These are phyloP conservation scores for Crithidia bombi DNA, from an alignment of 208 protist species.

Conservation along the genomic window DNA sequence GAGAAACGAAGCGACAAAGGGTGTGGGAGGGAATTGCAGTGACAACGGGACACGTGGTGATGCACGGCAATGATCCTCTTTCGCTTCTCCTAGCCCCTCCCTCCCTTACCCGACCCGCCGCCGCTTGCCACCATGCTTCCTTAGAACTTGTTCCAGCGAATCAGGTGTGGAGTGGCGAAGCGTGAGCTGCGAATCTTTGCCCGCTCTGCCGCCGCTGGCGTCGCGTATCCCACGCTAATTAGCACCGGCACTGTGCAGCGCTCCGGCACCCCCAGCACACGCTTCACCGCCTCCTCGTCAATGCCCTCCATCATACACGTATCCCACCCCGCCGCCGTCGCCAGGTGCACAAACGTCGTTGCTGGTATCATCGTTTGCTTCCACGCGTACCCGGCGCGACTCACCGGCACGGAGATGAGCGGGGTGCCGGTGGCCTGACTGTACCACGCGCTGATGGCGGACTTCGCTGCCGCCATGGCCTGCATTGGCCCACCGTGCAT, in stretches of 20 bases:
- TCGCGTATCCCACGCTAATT: constrained; percentile 75
- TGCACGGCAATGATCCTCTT: no score
- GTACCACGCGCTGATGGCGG: constrained; percentile 56
- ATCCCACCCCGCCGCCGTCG: constrained; percentile 61
- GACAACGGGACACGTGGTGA: no score
- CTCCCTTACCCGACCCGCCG: neutral
- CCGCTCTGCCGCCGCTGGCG: constrained; percentile 21
- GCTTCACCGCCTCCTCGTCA: constrained; percentile 76
- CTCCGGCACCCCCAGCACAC: constrained; percentile 66
- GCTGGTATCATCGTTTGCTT: constrained; percentile 90
- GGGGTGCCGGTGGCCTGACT: constrained; percentile 53
- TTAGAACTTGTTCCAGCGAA: constrained; percentile 72
- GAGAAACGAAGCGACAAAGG: no score
- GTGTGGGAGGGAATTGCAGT: no score
- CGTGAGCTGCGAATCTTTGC: constrained; percentile 42
- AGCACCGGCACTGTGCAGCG: constrained; percentile 82
- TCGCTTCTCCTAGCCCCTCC: no score
- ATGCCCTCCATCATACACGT: constrained; percentile 88
- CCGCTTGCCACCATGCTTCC: neutral
- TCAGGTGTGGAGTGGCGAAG: constrained; percentile 49
- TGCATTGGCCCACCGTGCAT: constrained; percentile 69
- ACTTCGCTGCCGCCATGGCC: constrained; percentile 60
- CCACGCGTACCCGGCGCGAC: constrained; percentile 76
- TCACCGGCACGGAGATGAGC: constrained; percentile 72
- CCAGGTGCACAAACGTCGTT: constrained; percentile 74